phyloP scores from a whole-genome alignment of 192 early-diverging fungal genomes.

The Coemansia sp. region DNA sequence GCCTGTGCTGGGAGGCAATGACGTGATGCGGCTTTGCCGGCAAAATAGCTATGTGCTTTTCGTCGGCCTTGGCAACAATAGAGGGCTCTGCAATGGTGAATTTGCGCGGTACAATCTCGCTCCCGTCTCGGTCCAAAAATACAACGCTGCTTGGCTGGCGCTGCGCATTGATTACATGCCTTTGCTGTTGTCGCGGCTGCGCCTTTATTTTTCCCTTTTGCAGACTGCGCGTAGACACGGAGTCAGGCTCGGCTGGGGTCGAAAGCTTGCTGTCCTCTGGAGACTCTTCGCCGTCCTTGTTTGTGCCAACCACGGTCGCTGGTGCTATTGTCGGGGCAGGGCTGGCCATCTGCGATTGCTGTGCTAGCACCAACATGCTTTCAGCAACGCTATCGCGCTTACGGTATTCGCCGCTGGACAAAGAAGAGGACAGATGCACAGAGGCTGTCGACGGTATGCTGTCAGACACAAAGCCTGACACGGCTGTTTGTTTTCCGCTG shows the following conservation, averaged over 20 bases:
- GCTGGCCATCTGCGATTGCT: conserved; percentile 2
- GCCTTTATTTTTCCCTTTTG: not conserved
- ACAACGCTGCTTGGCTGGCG: conserved; percentile 15
- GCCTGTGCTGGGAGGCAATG: conserved; percentile 28
- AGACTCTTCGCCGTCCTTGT: not conserved
- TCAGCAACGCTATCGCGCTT: not conserved
- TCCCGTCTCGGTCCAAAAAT: conserved; percentile 29
- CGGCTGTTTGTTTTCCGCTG: not conserved
- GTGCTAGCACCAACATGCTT: not conserved
- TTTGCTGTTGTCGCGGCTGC: conserved; percentile 3
- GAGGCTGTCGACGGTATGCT: not conserved
- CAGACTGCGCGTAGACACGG: not conserved
- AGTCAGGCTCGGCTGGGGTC: not conserved
- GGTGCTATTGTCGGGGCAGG: not conserved
- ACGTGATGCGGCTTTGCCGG: conserved; percentile 37
- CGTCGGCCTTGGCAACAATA: conserved; percentile 45
- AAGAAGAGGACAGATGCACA: not conserved
- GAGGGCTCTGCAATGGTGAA: conserved; percentile 52
- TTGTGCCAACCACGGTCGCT: not conserved
- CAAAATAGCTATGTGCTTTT: conserved; percentile 45
- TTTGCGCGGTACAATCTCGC: conserved; percentile 47
- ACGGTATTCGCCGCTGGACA: not conserved
- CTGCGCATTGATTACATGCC: not conserved
- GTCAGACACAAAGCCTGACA: not conserved
- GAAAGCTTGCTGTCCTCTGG: not conserved